phyloP scores from a whole-genome alignment of 768 basidiomycete genomes.

The Piloderma croceum region DNA sequence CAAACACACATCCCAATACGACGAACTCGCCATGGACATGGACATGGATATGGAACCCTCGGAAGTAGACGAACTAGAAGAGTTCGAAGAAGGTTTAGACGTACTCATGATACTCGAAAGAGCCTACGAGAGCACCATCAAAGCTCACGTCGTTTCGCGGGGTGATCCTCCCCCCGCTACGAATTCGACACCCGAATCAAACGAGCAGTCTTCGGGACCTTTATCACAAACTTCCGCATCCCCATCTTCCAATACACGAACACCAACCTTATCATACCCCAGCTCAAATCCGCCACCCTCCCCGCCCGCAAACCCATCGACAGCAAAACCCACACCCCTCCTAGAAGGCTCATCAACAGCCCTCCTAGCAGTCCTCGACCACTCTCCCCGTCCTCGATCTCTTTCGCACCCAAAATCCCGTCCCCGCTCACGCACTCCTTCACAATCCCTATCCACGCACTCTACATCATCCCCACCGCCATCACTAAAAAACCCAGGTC shows the following conservation, averaged over 20 bases:
- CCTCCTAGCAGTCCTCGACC: slow-evolving; percentile 58
- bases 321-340: slow-evolving; percentile 30
- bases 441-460: slow-evolving; percentile 13
- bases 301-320: slow-evolving; percentile 11
- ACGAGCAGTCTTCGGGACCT: slow-evolving; percentile 6
- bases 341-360: slow-evolving; percentile 64
- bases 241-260: neutral
- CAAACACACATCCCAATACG: slow-evolving; percentile 24
- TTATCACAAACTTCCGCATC: slow-evolving; percentile 1
- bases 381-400: slow-evolving; percentile 26
- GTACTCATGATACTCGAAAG: slow-evolving; percentile 63
- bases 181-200: slow-evolving; percentile 4
- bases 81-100: slow-evolving; percentile 65
- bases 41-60: slow-evolving; percentile 35
- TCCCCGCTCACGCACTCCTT: slow-evolving; percentile 14
- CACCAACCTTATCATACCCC: neutral
- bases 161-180: slow-evolving; percentile 24
- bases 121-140: slow-evolving; percentile 62
- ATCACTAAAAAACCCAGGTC: slow-evolving; percentile 1
- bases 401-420: slow-evolving; percentile 9
- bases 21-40: slow-evolving; percentile 35
- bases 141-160: slow-evolving; percentile 54
- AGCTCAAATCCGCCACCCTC: slow-evolving; percentile 9
- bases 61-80: slow-evolving; percentile 49
- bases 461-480: slow-evolving; percentile 12